These are phyloP conservation scores for Arthrobotrys sinensis DNA, from an alignment of 2,329 filamentous ascomycete genomes.

Conservation along the genomic window DNA sequence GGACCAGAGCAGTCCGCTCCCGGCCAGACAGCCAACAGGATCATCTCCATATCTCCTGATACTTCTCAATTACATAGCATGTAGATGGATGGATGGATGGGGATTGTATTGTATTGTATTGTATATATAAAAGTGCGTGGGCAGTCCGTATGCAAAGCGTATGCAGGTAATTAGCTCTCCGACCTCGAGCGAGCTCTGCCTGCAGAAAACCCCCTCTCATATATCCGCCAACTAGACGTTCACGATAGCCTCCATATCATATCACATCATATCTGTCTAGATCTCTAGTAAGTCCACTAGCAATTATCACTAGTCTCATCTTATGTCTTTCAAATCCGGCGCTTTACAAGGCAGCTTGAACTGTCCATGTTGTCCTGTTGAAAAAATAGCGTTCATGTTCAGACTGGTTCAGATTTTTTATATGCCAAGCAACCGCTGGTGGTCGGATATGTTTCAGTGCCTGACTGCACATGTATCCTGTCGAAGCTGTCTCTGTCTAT, in stretches of 20 bases:
- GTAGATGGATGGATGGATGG: too few relatives aligned
- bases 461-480: neutral
- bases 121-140: too few relatives aligned
- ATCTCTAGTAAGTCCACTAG: constrained; percentile 7
- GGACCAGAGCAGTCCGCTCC: neutral
- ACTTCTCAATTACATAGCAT: too few relatives aligned
- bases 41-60: constrained; percentile 17
- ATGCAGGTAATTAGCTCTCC: neutral
- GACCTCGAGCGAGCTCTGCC: neutral
- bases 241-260: neutral
- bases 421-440: constrained; percentile 16
- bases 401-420: constrained; percentile 15
- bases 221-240: neutral
- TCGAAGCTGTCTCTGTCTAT: neutral
- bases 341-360: constrained; percentile 23
- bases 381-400: constrained; percentile 25
- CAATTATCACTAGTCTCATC: neutral
- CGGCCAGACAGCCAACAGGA: constrained; percentile 3
- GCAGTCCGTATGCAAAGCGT: too few relatives aligned
- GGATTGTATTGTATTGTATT: too few relatives aligned
- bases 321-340: constrained; percentile 9
- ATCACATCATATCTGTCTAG: neutral
- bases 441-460: constrained; percentile 25
- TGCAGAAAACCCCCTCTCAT: constrained; percentile 1
- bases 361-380: constrained; percentile 22